A percentile compares a stretch with the other conserved stretches of the same genome.
Evolutionary conservation across 2,329 filamentous ascomycete species (phyloP).

Genomic region (Arthroderma sp.): DNA sequence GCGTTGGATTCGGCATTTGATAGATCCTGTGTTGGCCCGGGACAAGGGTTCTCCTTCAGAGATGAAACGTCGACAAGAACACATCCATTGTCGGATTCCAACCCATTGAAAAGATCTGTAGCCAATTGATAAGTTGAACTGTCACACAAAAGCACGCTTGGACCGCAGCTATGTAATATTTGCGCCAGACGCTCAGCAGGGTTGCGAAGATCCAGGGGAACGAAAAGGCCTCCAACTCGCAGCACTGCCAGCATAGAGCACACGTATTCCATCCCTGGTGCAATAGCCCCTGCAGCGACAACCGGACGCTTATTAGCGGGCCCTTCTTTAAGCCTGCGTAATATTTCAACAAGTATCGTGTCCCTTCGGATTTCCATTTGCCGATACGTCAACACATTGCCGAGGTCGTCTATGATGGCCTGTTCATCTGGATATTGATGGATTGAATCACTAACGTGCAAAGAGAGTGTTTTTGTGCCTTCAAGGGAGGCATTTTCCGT

Average conservation of each 20-base stretch:
- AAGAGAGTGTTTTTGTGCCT: not conserved
- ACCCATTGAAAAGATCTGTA: not conserved
- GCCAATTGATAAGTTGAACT: slow-evolving; percentile 6
- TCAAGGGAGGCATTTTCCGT: not conserved
- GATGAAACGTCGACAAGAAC: slow-evolving; percentile 22
- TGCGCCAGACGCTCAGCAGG: slow-evolving; percentile 18
- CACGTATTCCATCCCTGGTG: slow-evolving; percentile 25
- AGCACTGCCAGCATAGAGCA: slow-evolving; percentile 23
- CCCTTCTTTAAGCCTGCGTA: not conserved
- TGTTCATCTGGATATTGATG: slow-evolving; percentile 8
- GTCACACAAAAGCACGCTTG: slow-evolving; percentile 19
- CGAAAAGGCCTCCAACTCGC: slow-evolving; percentile 22
- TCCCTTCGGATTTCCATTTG: slow-evolving; percentile 22
- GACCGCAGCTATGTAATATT: slow-evolving; percentile 19
- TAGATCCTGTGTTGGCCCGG: slow-evolving; percentile 3
- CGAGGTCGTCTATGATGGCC: slow-evolving; percentile 19
- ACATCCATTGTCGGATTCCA: not conserved
- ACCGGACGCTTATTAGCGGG: slow-evolving; percentile 7
- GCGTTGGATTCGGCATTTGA: slow-evolving; percentile 20
- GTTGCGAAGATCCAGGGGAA: slow-evolving; percentile 27
- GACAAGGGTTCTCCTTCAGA: not conserved
- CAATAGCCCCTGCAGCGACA: slow-evolving; percentile 29
- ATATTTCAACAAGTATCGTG: slow-evolving; percentile 22
- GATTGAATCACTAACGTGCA: slow-evolving; percentile 21
- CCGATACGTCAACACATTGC: slow-evolving; percentile 23